These are phyloP conservation scores for Isabelozyma rhagii DNA, from an alignment of 805 yeast genomes.

Conservation along the genomic window DNA sequence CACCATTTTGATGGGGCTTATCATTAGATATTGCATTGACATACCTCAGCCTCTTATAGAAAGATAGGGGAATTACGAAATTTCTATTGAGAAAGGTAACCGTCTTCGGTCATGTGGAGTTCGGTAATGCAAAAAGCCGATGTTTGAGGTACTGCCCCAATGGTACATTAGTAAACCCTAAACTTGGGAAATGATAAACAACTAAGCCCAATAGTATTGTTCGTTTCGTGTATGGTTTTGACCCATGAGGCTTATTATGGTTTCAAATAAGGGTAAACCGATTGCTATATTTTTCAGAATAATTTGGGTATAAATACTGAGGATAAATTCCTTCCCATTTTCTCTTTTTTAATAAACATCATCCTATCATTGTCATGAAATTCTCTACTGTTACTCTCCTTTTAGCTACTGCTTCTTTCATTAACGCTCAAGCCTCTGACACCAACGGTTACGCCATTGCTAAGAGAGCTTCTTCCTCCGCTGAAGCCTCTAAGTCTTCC, in stretches of 20 bases:
- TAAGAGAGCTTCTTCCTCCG: constrained; percentile 2
- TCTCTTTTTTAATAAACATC: not conserved
- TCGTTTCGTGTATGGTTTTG: not conserved
- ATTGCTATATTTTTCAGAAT: not conserved
- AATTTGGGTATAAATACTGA: not conserved
- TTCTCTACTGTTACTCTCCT: constrained; percentile 6
- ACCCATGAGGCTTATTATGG: not conserved
- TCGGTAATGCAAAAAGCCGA: not conserved
- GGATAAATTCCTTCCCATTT: not conserved
- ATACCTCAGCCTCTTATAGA: not conserved
- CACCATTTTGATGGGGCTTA: not conserved
- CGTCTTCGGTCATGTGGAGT: too few relatives aligned
- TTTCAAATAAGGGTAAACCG: not conserved
- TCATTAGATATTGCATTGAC: not conserved
- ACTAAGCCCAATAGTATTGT: too few relatives aligned
- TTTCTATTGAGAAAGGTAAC: too few relatives aligned
- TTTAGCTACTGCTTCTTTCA: constrained; percentile 1
- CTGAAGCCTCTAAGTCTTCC: not conserved
- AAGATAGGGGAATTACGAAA: not conserved
- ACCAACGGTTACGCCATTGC: constrained; percentile 1
- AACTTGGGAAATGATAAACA: not conserved
- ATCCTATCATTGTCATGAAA: constrained; percentile 4
- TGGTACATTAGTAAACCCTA: not conserved
- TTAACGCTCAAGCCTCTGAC: constrained; percentile 1
- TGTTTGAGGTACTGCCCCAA: not conserved